A percentile compares a stretch with the other conserved stretches of the same genome.
Evolutionary conservation across 2,329 filamentous ascomycete species (phyloP).

Genomic region (Pseudogymnoascus destructans): DNA sequence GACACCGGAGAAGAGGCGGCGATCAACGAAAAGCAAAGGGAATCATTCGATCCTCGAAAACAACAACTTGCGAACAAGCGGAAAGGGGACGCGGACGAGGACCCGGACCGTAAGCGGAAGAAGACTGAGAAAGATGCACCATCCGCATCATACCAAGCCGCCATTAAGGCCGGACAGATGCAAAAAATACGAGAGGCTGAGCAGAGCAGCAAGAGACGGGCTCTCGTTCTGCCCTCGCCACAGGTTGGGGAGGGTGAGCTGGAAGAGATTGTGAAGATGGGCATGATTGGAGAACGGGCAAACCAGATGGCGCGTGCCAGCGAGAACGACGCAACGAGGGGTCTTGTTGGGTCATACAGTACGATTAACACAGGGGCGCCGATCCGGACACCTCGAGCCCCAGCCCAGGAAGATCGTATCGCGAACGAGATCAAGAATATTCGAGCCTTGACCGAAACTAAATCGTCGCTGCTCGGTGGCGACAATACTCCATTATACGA

Average conservation of each 20-base stretch:
- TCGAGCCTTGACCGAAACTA: slow-evolving; percentile 77
- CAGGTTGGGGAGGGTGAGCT: slow-evolving; percentile 88
- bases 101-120: slow-evolving; percentile 64
- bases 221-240: slow-evolving; percentile 71
- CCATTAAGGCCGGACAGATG: slow-evolving; percentile 84
- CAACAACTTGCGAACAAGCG: slow-evolving; percentile 84
- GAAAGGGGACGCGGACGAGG: slow-evolving; percentile 82
- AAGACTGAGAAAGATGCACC: slow-evolving; percentile 77
- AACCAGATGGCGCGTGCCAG: slow-evolving; percentile 60
- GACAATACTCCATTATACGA: slow-evolving; percentile 86
- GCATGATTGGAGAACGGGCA: slow-evolving; percentile 80
- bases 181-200: slow-evolving; percentile 93
- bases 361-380: slow-evolving; percentile 69
- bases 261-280: slow-evolving; percentile 98
- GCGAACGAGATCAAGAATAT: slow-evolving; percentile 96
- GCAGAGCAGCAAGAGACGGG: slow-evolving; percentile 82
- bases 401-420: slow-evolving; percentile 86
- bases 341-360: slow-evolving; percentile 77
- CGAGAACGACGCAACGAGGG: slow-evolving; percentile 74
- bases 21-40: slow-evolving; percentile 70
- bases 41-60: slow-evolving; percentile 83
- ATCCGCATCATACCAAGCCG: slow-evolving; percentile 71
- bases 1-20: slow-evolving; percentile 75
- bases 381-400: slow-evolving; percentile 81
- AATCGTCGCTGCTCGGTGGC: slow-evolving; percentile 83